Evolutionary conservation across 73 alveolate genomes (phyloP).

Genomic region (Paramecium sonneborni): DNA sequence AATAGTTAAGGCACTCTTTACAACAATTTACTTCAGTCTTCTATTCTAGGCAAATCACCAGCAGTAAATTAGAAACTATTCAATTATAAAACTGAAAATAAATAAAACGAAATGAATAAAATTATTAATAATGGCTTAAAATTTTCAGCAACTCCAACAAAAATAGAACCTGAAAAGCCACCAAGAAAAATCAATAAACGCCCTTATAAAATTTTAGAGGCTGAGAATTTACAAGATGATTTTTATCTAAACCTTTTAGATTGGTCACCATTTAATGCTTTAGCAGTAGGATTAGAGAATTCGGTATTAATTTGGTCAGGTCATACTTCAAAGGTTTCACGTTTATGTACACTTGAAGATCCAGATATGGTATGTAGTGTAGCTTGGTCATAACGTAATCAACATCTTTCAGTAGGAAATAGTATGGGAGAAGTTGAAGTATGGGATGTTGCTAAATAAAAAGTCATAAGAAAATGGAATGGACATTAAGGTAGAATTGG

Average conservation of each 20-base stretch:
- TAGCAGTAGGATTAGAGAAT: constrained; percentile 87
- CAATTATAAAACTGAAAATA: constrained; percentile 40
- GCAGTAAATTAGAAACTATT: background rate
- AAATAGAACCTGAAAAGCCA: constrained; percentile 53
- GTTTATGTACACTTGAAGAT: constrained; percentile 56
- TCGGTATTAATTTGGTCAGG: constrained; percentile 83
- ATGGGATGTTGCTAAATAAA: constrained; percentile 75
- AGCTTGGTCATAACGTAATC: constrained; percentile 75
- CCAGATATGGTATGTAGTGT: constrained; percentile 83
- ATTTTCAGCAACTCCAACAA: background rate
- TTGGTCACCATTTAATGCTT: constrained; percentile 85
- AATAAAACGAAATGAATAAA: constrained; percentile 3
- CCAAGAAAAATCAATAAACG: constrained; percentile 77
- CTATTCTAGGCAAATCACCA: constrained; percentile 45
- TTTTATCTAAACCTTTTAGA: constrained; percentile 84
- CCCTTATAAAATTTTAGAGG: constrained; percentile 85
- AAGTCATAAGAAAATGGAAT: constrained; percentile 71
- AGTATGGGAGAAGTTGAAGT: constrained; percentile 76
- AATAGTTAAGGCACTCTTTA: background rate
- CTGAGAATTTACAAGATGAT: constrained; percentile 84
- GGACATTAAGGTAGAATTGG: constrained; percentile 95
- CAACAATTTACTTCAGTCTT: constrained; percentile 15
- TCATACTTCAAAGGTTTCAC: constrained; percentile 47
- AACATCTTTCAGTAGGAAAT: constrained; percentile 80
- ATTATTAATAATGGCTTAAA: constrained; percentile 27